Evolutionary conservation across 108 stramenopile species (phyloP), one percentile per base, ranked within the genome.

Genomic region (Nitzschia inconspicua): DNA sequence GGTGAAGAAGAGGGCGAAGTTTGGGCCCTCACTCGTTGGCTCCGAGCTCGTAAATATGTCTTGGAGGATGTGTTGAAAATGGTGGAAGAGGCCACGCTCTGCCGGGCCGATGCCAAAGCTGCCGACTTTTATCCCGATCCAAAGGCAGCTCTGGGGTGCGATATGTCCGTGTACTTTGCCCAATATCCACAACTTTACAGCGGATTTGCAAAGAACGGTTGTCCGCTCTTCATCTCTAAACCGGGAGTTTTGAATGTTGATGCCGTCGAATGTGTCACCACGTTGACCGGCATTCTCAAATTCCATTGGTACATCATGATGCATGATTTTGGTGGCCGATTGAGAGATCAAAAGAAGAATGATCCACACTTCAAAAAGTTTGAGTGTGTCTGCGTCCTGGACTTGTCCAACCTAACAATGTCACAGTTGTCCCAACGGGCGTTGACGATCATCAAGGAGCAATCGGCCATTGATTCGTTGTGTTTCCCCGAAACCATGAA

Each of bases 401-500:
- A 92, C 70, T 54, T 92, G 37, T 76, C 68, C 31, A 54, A 76
- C 44, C 57, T 92, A 63, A 82, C 87, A 34, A 79, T 71, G 46
- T 29, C 68, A 9, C 80, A 88, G 50, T 69, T 89, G 16, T 73
- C 68, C 20, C 57, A 68, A 19, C 57, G 75, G 29, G 72, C 88
- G 11, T 46, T 93, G 29, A 70, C 78, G 40, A 89, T 89, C 57
- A 75, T 88, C 75, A 88, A 93, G 78, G 83, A 85, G 22, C 91
- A 93, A 65, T 69, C 84, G 5, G 82, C 82, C 36, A 86, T 93
- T 70, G 91, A 93, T 73, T 87, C 88, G 9, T 48, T 93, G 1
- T 93, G 91, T 59, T 93, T 93, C 60, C 91, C 91, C 14, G 91
- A 93, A 75, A 89, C 84, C 0, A 84, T 93, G 84, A 65, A 76